phyloP scores from a whole-genome alignment of 768 basidiomycete genomes.

The Clavaria fumosa region DNA sequence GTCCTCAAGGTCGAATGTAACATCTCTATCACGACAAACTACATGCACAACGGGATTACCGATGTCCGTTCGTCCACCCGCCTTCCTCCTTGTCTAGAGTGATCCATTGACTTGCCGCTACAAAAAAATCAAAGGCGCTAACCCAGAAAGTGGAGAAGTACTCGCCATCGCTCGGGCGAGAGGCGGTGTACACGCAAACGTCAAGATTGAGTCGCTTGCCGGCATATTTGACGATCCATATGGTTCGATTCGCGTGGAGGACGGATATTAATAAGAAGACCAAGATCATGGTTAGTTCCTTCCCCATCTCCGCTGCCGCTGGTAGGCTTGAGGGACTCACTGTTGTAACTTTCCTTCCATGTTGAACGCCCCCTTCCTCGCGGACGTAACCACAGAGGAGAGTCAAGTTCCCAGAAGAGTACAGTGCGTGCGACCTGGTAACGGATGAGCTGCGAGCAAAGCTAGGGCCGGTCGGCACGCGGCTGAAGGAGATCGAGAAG shows the following conservation, averaged over 20 bases:
- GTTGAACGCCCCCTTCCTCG: too few relatives aligned
- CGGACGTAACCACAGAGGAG: slow-evolving; percentile 65
- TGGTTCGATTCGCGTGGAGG: slow-evolving; percentile 95
- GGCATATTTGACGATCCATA: slow-evolving; percentile 73
- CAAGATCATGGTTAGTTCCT: slow-evolving; percentile 74
- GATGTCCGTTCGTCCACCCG: slow-evolving; percentile 30
- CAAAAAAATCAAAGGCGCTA: slow-evolving; percentile 65
- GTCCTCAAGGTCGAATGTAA: slow-evolving; percentile 89
- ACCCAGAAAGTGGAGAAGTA: slow-evolving; percentile 76
- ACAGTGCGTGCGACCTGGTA: slow-evolving; percentile 70
- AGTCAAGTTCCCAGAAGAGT: slow-evolving; percentile 86
- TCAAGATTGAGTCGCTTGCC: slow-evolving; percentile 78
- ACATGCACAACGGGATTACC: slow-evolving; percentile 72
- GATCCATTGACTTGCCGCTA: background rate
- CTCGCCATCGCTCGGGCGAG: slow-evolving; percentile 62
- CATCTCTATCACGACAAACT: slow-evolving; percentile 76
- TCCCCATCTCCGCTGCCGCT: background rate
- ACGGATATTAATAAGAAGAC: slow-evolving; percentile 83
- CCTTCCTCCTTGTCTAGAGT: background rate
- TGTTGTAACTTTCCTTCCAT: too few relatives aligned
- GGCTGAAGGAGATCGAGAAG: slow-evolving; percentile 67
- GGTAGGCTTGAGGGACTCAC: too few relatives aligned
- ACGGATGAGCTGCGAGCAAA: slow-evolving; percentile 67
- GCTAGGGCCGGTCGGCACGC: slow-evolving; percentile 52
- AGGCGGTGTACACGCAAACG: slow-evolving; percentile 68